Conservation (phyloP, 345 rosid species). For the Tarenaya hassleriana region DNA sequence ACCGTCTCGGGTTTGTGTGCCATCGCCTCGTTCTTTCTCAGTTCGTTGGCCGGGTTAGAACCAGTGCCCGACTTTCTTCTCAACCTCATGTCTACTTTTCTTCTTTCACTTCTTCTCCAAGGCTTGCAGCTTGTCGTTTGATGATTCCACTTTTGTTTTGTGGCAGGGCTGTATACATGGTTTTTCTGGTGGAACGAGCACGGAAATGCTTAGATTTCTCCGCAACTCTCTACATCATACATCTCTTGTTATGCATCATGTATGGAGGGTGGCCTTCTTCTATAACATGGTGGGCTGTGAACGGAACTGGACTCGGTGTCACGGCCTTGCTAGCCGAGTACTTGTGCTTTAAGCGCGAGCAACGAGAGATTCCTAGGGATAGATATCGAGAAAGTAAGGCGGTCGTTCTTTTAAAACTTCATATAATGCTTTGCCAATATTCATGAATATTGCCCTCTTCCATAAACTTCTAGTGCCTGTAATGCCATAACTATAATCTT, state of each 20-base stretch:
- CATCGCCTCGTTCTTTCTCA: slow-evolving; percentile 56
- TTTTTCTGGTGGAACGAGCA: slow-evolving; percentile 85
- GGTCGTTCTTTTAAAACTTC: background rate
- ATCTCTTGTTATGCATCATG: slow-evolving; percentile 66
- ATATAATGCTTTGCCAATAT: too few species aligned
- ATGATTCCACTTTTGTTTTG: background rate
- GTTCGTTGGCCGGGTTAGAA: slow-evolving; percentile 61
- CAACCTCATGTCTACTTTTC: background rate
- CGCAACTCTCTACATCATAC: slow-evolving; percentile 69
- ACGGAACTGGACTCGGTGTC: slow-evolving; percentile 64
- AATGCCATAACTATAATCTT: too few species aligned
- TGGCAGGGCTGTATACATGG: slow-evolving; percentile 71
- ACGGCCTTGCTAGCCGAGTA: slow-evolving; percentile 84
- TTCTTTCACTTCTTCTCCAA: background rate
- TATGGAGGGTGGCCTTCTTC: slow-evolving; percentile 99
- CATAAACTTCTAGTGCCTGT: too few species aligned
- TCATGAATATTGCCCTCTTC: too few species aligned
- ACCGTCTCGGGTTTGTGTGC: slow-evolving; percentile 84
- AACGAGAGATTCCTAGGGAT: slow-evolving; percentile 62
- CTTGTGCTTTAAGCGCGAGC: slow-evolving; percentile 73
- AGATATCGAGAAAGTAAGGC: slow-evolving; percentile 70
- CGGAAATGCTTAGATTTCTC: slow-evolving; percentile 90
- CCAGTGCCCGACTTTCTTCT: background rate
- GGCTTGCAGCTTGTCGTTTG: background rate
- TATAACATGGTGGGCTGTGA: slow-evolving; percentile 90